Evolutionary conservation across 78 protist genomes (phyloP), one percentile per base, ranked within the genome.

Genomic region (Dictyostelium discoideum): DNA sequence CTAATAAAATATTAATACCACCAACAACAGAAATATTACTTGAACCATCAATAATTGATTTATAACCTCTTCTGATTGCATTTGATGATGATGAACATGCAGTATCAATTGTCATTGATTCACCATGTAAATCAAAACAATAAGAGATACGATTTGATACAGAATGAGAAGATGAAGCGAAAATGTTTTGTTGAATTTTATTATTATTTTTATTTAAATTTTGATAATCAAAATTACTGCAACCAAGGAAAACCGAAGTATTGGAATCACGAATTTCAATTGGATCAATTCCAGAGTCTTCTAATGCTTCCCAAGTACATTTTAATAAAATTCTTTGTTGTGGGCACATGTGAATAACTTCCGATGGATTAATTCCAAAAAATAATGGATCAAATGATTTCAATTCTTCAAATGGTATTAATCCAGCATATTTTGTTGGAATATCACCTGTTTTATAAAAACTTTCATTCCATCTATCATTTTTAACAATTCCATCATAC

Each of bases 71-170:
- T 10, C 22, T 39, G 1, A 79, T 18, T 40, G 79, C 85, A 79
- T 79, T 87, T 3, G 79, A 8, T 0, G 86, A 57, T 4, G 93
- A 77, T 2, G 86, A 79, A 44, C 93, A 87, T 4, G 93, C 93
- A 22, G 93, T 87, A 40, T 87, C 93, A 3, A 87, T 3, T 4
- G 93, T 42, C 65, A 87, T 22, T 20, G 93, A 77, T 0, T 78
- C 80, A 40, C 93, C 93, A 37, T 86, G 74, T 2, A 87, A 79
- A 79, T 87, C 93, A 63, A 87, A 87, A 8, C 72, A 40, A 63
- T 87, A 63, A 3, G 93, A 86, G 1, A 86, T n/a, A 20, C 92
- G n/a, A 29, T 86, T 86, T 77, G 80, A n/a, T 26, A 48, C 6
- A 3, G 50, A 5, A 18, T 29, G 50, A 13, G 14, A 14, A 22